Conservation (phyloP, 768 basidiomycete species). For the Suillus alpinus region DNA sequence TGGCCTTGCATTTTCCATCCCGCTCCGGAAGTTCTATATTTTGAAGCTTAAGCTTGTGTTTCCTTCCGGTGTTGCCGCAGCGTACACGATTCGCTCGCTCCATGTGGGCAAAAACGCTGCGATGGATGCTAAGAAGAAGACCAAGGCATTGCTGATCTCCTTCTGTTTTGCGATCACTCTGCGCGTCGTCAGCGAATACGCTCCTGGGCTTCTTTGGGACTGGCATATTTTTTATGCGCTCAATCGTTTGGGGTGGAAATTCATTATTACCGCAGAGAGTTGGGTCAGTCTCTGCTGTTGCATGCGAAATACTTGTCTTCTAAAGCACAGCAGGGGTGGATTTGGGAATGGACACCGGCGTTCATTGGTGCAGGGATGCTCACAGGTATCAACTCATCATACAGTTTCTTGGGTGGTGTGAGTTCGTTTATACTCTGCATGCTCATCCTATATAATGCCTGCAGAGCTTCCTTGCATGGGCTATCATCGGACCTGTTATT, state of each 20-base stretch:
- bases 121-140: conserved; percentile 52
- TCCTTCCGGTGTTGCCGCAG: conserved; percentile 65
- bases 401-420: conserved; percentile 48
- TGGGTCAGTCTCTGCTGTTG: conserved; percentile 40
- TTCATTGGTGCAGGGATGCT: conserved; percentile 62
- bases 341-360: conserved; percentile 42
- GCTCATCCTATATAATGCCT: conserved; percentile 8
- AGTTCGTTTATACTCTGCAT: conserved; percentile 18
- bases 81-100: conserved; percentile 60
- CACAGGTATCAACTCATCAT: conserved; percentile 53
- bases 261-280: conserved; percentile 57
- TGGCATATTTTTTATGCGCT: conserved; percentile 67
- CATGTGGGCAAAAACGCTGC: conserved; percentile 52
- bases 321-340: conserved; percentile 27
- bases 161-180: conserved; percentile 47
- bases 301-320: neutral
- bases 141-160: conserved; percentile 44
- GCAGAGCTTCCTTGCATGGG: conserved; percentile 58
- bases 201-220: conserved; percentile 58
- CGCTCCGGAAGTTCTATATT: conserved; percentile 60
- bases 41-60: conserved; percentile 61
- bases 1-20: conserved; percentile 66
- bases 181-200: conserved; percentile 56
- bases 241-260: conserved; percentile 55
- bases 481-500: conserved; percentile 54